Evolutionary conservation across 2,329 filamentous ascomycete genomes (phyloP).

Genomic region (Epichloe sibirici): DNA sequence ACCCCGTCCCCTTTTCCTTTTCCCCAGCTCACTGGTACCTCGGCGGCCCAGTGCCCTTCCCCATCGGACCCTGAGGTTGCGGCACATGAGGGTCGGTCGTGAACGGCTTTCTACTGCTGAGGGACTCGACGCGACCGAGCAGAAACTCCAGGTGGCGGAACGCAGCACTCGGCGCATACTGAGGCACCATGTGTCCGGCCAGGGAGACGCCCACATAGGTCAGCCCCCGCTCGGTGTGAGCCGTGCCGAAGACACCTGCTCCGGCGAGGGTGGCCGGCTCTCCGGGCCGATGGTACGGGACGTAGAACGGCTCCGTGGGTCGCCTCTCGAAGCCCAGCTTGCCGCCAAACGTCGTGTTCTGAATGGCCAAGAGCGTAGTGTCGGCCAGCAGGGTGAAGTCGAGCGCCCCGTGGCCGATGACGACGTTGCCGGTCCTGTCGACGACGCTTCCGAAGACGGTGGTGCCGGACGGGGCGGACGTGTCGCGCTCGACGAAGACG

Average conservation of each 20-base stretch:
- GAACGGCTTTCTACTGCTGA: slow-evolving; percentile 18
- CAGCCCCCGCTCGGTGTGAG: slow-evolving; percentile 60
- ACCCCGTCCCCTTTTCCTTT: too few relatives aligned
- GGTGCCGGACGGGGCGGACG: not conserved
- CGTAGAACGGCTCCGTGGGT: slow-evolving; percentile 52
- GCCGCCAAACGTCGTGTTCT: slow-evolving; percentile 73
- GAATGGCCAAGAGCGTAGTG: slow-evolving; percentile 57
- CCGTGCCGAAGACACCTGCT: slow-evolving; percentile 52
- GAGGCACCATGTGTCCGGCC: slow-evolving; percentile 53
- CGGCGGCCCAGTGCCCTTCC: not conserved
- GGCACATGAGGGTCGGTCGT: not conserved
- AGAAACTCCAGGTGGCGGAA: slow-evolving; percentile 64
- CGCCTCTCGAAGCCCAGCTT: slow-evolving; percentile 51
- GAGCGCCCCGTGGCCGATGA: slow-evolving; percentile 61
- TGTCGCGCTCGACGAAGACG: slow-evolving; percentile 24
- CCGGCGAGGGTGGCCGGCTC: slow-evolving; percentile 32
- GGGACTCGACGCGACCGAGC: slow-evolving; percentile 52
- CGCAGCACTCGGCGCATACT: slow-evolving; percentile 55
- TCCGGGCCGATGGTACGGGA: slow-evolving; percentile 32
- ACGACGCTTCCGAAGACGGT: slow-evolving; percentile 51
- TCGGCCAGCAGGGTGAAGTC: slow-evolving; percentile 58
- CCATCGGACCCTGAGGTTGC: not conserved
- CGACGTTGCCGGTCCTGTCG: slow-evolving; percentile 55
- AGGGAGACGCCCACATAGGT: slow-evolving; percentile 54
- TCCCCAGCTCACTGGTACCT: not conserved